These are phyloP conservation scores for Metarhizium album DNA, from an alignment of 2,329 filamentous ascomycete genomes.

Conservation along the genomic window DNA sequence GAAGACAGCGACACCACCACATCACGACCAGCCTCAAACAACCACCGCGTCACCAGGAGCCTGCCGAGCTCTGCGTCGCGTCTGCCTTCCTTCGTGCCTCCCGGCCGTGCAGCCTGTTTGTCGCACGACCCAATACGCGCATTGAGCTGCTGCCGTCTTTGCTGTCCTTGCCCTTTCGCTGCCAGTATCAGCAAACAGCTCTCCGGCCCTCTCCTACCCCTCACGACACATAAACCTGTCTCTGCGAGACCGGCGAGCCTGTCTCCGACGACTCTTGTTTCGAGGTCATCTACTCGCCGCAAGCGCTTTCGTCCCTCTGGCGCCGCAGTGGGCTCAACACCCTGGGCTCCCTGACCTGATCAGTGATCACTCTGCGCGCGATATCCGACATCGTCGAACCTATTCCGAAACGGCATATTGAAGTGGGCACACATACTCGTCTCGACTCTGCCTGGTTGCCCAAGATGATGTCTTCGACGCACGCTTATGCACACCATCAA, in stretches of 20 bases:
- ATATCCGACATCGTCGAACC: neutral
- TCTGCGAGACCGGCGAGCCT: neutral
- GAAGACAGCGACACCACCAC: neutral
- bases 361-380: neutral
- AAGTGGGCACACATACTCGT: neutral
- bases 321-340: neutral
- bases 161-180: neutral
- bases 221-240: neutral
- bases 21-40: neutral
- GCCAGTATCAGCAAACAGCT: neutral
- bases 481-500: slow-evolving; percentile 58
- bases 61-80: slow-evolving; percentile 1
- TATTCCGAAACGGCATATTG: neutral
- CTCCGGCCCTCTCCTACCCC: neutral
- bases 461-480: slow-evolving; percentile 52
- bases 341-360: neutral
- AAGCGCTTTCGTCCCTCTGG: neutral
- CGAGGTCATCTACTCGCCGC: neutral
- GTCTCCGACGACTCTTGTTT: neutral
- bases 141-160: neutral
- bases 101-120: neutral
- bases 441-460: slow-evolving; percentile 2
- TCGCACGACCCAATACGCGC: neutral
- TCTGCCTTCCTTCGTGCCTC: neutral
- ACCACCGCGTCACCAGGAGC: slow-evolving; percentile 1